Evolutionary conservation across 2,329 filamentous ascomycete species (phyloP).

Genomic region (Nemania abortiva): DNA sequence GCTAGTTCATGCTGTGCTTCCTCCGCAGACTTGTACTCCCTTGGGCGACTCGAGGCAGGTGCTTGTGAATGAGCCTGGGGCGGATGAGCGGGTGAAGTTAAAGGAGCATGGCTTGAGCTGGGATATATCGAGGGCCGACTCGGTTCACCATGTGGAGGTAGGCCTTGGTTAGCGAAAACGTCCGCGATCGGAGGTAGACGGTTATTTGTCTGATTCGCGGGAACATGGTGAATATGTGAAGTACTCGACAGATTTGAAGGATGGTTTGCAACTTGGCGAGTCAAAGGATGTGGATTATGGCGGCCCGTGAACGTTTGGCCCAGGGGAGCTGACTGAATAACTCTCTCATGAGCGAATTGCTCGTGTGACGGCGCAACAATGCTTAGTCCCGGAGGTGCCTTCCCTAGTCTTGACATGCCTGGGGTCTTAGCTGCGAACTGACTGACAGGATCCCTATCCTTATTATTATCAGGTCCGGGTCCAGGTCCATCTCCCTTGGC

Average conservation of each 20-base stretch:
- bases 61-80: constrained; percentile 62
- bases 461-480: constrained; percentile 69
- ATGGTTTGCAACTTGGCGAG: constrained; percentile 83
- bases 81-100: constrained; percentile 83
- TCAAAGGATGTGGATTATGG: constrained; percentile 80
- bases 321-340: constrained; percentile 95
- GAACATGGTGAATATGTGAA: constrained; percentile 91
- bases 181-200: constrained; percentile 93
- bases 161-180: constrained; percentile 83
- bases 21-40: constrained; percentile 95
- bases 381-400: constrained; percentile 87
- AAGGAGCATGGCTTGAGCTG: constrained; percentile 72
- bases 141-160: constrained; percentile 71
- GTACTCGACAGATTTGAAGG: constrained; percentile 85
- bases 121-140: constrained; percentile 67
- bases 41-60: constrained; percentile 71
- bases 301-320: constrained; percentile 96
- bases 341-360: constrained; percentile 91
- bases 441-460: constrained; percentile 62
- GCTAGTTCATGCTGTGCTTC: constrained; percentile 92
- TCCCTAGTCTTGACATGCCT: constrained; percentile 77
- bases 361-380: constrained; percentile 95
- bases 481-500: constrained; percentile 80
- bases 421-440: constrained; percentile 77
- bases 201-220: constrained; percentile 89